A percentile compares a stretch with the other conserved stretches of the same genome.
These are phyloP conservation scores for Oemleria cerasiformis DNA, from an alignment of 306 rosid species.

Conservation along the genomic window DNA sequence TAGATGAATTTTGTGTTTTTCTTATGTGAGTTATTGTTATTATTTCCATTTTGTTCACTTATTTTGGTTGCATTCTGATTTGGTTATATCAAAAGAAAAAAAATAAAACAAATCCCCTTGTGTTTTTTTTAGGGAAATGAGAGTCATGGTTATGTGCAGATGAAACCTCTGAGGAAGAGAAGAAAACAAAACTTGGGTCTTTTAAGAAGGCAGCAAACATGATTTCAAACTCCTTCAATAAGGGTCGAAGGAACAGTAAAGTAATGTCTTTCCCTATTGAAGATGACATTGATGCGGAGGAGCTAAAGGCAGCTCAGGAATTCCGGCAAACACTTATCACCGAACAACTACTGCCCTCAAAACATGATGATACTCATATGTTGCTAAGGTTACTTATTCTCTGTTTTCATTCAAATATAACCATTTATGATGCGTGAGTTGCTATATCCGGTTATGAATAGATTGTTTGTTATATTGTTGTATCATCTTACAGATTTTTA, in stretches of 20 bases:
- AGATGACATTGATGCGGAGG: slow-evolving; percentile 68
- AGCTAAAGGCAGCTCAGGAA: slow-evolving; percentile 62
- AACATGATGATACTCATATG: slow-evolving; percentile 73
- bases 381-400: slow-evolving; percentile 61
- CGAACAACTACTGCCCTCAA: slow-evolving; percentile 77
- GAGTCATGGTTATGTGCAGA: slow-evolving; percentile 9
- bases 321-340: slow-evolving; percentile 68
- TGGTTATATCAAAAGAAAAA: not conserved
- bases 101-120: not conserved
- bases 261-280: slow-evolving; percentile 66
- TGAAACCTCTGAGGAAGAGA: slow-evolving; percentile 71
- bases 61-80: not conserved
- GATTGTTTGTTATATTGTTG: slow-evolving; percentile 12
- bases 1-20: not conserved
- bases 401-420: not conserved
- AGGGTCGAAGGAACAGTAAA: slow-evolving; percentile 67
- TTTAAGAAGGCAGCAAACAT: slow-evolving; percentile 68
- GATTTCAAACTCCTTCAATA: slow-evolving; percentile 64
- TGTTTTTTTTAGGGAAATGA: not conserved
- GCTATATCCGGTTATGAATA: not conserved
- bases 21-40: not conserved
- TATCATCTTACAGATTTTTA: slow-evolving; percentile 24
- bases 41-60: not conserved
- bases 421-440: slow-evolving; percentile 2
- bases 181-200: slow-evolving; percentile 68